These are phyloP conservation scores for Pythium coloratum DNA, from an alignment of 352 stramenopile species.

Conservation along the genomic window DNA sequence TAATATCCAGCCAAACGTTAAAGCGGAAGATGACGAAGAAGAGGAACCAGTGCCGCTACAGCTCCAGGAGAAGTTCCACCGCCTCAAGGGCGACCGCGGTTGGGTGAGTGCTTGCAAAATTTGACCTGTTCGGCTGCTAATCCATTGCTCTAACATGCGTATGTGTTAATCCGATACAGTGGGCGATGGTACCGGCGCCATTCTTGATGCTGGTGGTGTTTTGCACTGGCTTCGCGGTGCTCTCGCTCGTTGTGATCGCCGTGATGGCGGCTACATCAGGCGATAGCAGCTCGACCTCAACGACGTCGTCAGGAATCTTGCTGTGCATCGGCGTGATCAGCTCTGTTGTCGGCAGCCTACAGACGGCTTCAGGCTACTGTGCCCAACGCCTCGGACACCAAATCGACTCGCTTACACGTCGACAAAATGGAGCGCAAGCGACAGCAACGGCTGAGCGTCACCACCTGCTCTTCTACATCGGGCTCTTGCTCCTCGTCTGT, in stretches of 20 bases:
- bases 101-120: constrained; percentile 6
- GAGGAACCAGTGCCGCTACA: constrained; percentile 8
- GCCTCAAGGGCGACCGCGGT: not conserved
- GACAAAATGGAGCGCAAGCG: not conserved
- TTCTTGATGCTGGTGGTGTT: constrained; percentile 31
- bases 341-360: constrained; percentile 38
- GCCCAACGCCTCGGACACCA: constrained; percentile 36
- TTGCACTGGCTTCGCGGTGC: constrained; percentile 31
- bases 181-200: constrained; percentile 27
- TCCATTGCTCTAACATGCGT: not conserved
- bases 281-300: not conserved
- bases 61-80: constrained; percentile 17
- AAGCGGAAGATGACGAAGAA: not conserved
- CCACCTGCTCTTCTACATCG: constrained; percentile 32
- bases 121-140: too few relatives aligned
- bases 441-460: not conserved
- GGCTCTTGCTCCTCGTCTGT: constrained; percentile 34
- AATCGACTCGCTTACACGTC: constrained; percentile 17
- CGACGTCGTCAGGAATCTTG: constrained; percentile 22
- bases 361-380: constrained; percentile 41
- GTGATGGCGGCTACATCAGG: constrained; percentile 16
- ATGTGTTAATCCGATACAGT: constrained; percentile 18
- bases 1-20: not conserved
- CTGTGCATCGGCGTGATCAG: constrained; percentile 34
- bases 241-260: constrained; percentile 28